Evolutionary conservation across 768 basidiomycete species (phyloP), one percentile per base, ranked within the genome.

Genomic region (Tricholoma furcatifolium): DNA sequence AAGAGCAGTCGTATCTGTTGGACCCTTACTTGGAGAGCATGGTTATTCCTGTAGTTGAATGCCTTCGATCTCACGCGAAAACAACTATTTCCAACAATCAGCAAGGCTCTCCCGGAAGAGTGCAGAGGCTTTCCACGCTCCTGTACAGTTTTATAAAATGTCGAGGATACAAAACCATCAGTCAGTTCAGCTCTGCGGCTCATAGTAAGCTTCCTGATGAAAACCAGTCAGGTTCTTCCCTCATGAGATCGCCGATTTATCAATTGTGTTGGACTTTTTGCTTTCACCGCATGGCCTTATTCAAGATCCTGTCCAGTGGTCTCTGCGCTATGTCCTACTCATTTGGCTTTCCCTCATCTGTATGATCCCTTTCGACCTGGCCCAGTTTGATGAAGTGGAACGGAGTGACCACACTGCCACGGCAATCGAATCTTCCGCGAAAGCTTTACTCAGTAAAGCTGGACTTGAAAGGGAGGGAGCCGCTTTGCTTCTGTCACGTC

Each of bases 281-380:
- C 70, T 74, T 31, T 61, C 74, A 32, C 73, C 72, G 17, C 70
- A 74, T 34, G 77, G 74, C 23, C 72, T 78, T 10, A 71, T 69
- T 12, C 65, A 75, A 51, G 67, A 70, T 43, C 58, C 66, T 1
- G 62, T 66, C 8, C 80, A 84, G 35, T 98, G 97, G 97, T 72
- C 87, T 20, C 67, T 93, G 47, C 86, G 93, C 54, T 93, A 95
- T 63, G 77, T 89, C 27, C 73, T 91, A 21, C 75, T 99, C 8
- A 75, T 97, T 10, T 98, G 96, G 96, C 77, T 98, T n/a, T 89
- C 91, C 18, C 80, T 99, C 20, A 87, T 97, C 43, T 88, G 90
- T 72, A 92, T 91, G 73, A 86, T 98, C 15, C 97, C 97, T 0
- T 99, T 99, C 67, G 86, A 91, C 64, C 74, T 99, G 35, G 78